phyloP scores from a whole-genome alignment of 192 early-diverging fungal genomes.

The Thoreauomyces humboldtii region DNA sequence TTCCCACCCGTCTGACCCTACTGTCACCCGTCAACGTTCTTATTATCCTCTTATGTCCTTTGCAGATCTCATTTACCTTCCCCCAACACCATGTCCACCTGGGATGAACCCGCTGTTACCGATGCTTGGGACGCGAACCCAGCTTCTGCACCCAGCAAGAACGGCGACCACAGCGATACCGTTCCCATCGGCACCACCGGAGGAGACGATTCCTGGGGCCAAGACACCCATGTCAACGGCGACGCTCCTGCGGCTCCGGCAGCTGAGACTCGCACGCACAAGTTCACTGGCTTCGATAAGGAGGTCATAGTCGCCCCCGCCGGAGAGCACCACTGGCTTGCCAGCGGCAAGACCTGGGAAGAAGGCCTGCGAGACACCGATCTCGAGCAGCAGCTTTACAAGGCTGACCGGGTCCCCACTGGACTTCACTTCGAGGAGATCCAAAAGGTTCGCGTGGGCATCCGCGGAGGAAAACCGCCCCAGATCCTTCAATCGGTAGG shows the following conservation, averaged over 20 bases:
- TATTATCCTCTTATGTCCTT: too few relatives aligned
- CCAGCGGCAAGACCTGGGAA: conserved; percentile 20
- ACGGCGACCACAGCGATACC: too few relatives aligned
- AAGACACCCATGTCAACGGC: not conserved
- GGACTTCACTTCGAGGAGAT: conserved; percentile 95
- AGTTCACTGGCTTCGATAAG: conserved; percentile 15
- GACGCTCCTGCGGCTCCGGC: conserved; percentile 3
- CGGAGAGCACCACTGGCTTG: conserved; percentile 16
- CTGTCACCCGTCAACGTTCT: too few relatives aligned
- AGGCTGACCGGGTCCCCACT: conserved; percentile 41
- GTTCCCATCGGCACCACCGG: too few relatives aligned
- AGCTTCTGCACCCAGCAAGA: too few relatives aligned
- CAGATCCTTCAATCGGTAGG: conserved; percentile 16
- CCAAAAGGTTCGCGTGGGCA: conserved; percentile 83
- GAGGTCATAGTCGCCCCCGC: not conserved
- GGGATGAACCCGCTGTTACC: not conserved
- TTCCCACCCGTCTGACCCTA: too few relatives aligned
- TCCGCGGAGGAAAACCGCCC: conserved; percentile 41
- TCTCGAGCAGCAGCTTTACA: conserved; percentile 17
- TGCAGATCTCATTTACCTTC: too few relatives aligned
- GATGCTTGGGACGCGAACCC: not conserved
- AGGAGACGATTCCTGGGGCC: too few relatives aligned
- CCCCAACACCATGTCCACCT: too few relatives aligned
- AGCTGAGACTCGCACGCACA: conserved; percentile 10
- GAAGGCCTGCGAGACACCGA: conserved; percentile 19